Base-by-base conservation (phyloP, 805 yeast genomes). In the Saturnispora besseyi region DNA sequence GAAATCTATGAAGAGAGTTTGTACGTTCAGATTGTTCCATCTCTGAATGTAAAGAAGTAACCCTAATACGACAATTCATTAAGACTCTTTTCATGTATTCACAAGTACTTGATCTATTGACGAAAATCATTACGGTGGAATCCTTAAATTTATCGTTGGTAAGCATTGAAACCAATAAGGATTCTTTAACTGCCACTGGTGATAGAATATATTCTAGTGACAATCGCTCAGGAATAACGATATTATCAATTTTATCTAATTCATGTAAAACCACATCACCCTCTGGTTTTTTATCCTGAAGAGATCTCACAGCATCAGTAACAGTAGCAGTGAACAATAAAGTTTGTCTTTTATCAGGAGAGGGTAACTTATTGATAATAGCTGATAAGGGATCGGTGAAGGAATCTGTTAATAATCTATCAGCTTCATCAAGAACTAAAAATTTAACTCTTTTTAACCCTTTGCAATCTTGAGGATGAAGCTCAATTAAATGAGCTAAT, bases 341-440 rank as follows among this genome's bases (percentile, higher is more conserved):
- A 0, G 97, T 93, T 65, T 91, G 98, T 59, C 99, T 77, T 50
- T 77, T 72, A 3, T 73, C 74, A 2, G 95, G 71, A 1, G 77
- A 69, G 0, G 99, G 96, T 36, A 93, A 66, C 0, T 81, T 77
- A 5, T 73, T 70, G 59, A 91, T 76, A 60, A 96, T 88, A 22
- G 78, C 74, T 45, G 77, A 76, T 52, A 93, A 70, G 65, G 91
- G 96, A 32, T 79, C 75, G 9, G 90, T 83, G 66, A 93, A 89
- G 44, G 95, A 84, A 49, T 82, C 79, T 43, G 93, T 87, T 55
- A 93, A 75, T 30, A 93, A 69, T 53, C 96, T 76, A 73, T 93
- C 99, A 1, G 99, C 99, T 70, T 91, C 99, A 73, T 93, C 99
- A 2, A 93, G 70, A 2, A 93, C 98, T 48, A 93, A 70, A 61